These are phyloP conservation scores for Strobilomyces echinocephalus DNA, from an alignment of 768 basidiomycete species.

Conservation along the genomic window DNA sequence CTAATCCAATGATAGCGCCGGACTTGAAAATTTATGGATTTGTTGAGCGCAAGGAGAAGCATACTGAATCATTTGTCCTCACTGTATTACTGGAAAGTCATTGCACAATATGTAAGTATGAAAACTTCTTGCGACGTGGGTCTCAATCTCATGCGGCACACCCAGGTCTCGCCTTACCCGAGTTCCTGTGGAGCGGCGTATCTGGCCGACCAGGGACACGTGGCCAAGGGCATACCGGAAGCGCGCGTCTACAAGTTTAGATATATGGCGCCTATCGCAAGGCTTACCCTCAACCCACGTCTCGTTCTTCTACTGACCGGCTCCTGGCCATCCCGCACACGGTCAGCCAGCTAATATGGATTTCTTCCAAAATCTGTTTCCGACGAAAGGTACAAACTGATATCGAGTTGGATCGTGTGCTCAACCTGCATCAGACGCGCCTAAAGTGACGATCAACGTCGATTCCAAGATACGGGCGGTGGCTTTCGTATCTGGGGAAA, in stretches of 20 bases:
- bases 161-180: no score
- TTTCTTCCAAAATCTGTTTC: not conserved
- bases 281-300: not conserved
- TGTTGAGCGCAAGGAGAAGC: no score
- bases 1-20: no score
- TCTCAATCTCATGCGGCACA: no score
- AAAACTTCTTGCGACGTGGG: no score
- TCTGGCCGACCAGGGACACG: not conserved
- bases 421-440: not conserved
- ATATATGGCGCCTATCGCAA: not conserved
- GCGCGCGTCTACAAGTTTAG: not conserved
- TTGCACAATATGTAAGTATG: no score
- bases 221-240: not conserved
- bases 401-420: not conserved
- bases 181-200: not conserved
- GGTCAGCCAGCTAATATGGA: not conserved
- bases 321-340: not conserved
- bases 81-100: no score
- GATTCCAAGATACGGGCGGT: conserved; percentile 10
- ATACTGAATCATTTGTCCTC: no score
- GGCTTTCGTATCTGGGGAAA: conserved; percentile 5
- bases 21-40: no score
- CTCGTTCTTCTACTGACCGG: not conserved
- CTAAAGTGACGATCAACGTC: not conserved
- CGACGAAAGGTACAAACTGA: not conserved